Base-by-base conservation (phyloP, 768 basidiomycete species). In the Fomitopsis serialis region DNA sequence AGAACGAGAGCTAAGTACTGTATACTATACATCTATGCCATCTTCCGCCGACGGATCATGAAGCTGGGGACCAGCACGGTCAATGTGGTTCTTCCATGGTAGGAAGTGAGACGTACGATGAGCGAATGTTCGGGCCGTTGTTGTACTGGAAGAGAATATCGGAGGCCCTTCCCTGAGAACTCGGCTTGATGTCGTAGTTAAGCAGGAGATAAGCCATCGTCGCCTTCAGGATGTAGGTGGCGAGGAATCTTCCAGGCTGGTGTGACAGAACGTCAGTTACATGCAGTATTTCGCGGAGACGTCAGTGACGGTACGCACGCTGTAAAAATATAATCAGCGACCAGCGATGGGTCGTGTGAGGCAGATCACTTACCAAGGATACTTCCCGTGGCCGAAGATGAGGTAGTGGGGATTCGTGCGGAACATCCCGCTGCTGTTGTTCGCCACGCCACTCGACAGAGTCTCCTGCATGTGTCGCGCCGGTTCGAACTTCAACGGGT, bases 181-280 rank as follows among this genome's bases (percentile, higher is more conserved):
- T 43, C 48, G 57, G 43, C 47, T 56, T 56, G 23, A 61, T 35
- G 17, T 61, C 60, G 42, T 58, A 61, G 21, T 54, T 54, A 17
- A 56, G 21, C n/a, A 61, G 21, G 11, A 58, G n/a, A 22, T 54
- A 36, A 24, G 55, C 57, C 44, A 61, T 40, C 24, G 56, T 53
- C n/a, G 52, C 43, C 53, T 61, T 61, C 45, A 61, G 25, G 34
- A 58, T 48, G 46, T 58, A 54, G 9, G 54, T 49, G 24, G 44
- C 60, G 17, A 58, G 55, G 45, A 58, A 58, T 21, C 60, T n/a
- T 5, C 60, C 60, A 13, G 60, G 58, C 52, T 53, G 32, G 11
- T 6, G 11, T 47, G 12, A n/a, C n/a, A 37, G 23, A 37, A 44
- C 44, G 23, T 21, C 44, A 24, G 22, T 42, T 11, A 48, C 10